Evolutionary conservation across 306 rosid species (phyloP).

Genomic region (Geum urbanum): DNA sequence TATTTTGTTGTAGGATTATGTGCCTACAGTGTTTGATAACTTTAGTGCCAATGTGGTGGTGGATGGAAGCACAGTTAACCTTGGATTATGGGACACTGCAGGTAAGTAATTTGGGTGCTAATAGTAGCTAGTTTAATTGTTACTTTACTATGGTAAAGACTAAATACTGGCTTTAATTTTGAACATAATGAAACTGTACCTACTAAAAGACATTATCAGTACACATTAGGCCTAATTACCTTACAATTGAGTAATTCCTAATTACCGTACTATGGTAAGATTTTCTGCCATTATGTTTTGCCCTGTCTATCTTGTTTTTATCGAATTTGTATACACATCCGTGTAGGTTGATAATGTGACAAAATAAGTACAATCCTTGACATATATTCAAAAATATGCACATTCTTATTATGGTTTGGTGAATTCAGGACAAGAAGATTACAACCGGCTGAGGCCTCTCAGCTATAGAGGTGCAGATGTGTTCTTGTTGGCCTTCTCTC

Average conservation of each 20-base stretch:
- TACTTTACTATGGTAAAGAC: slow-evolving; percentile 7
- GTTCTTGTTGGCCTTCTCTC: slow-evolving; percentile 87
- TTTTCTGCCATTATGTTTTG: background rate
- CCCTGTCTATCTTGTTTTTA: background rate
- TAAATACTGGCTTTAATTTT: background rate
- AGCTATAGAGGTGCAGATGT: slow-evolving; percentile 97
- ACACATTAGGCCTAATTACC: background rate
- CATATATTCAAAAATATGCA: background rate
- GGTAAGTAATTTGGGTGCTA: slow-evolving; percentile 41
- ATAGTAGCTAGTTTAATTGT: background rate
- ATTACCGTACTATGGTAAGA: background rate
- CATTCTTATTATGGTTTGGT: background rate
- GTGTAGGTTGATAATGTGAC: background rate
- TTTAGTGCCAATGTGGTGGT: slow-evolving; percentile 97
- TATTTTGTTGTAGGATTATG: slow-evolving; percentile 58
- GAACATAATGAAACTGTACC: background rate
- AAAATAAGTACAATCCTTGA: background rate
- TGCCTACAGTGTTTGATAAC: slow-evolving; percentile 90
- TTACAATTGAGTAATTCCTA: background rate
- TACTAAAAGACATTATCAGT: background rate
- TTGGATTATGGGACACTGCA: slow-evolving; percentile 95
- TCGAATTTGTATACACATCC: background rate
- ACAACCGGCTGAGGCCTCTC: slow-evolving; percentile 91
- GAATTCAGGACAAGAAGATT: slow-evolving; percentile 82
- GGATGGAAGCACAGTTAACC: slow-evolving; percentile 86